phyloP scores from a whole-genome alignment of 2,329 filamentous ascomycete genomes.

The Sordariomycetes sp. region DNA sequence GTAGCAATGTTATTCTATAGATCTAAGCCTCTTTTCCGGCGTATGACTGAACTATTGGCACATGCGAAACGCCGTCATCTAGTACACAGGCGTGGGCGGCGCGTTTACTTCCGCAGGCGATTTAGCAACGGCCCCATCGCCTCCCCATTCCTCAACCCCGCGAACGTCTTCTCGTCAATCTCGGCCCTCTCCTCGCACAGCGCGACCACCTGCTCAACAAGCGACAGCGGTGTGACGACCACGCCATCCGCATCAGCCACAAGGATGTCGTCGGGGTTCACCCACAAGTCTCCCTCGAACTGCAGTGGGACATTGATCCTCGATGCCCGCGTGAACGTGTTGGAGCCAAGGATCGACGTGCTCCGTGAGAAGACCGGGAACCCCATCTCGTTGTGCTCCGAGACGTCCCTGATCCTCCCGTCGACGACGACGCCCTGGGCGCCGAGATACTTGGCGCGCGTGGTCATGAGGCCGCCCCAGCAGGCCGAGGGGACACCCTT shows the following conservation, averaged over 20 bases:
- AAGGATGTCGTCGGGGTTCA: constrained; percentile 17
- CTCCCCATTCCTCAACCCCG: background rate
- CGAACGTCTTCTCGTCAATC: constrained; percentile 15
- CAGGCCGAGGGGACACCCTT: constrained; percentile 14
- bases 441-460: constrained; percentile 15
- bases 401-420: constrained; percentile 16
- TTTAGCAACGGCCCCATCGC: background rate
- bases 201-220: constrained; percentile 14
- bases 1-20: too few species aligned
- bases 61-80: too few species aligned
- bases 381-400: constrained; percentile 14
- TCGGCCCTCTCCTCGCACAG: constrained; percentile 17
- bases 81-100: too few species aligned
- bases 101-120: background rate
- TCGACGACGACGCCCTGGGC: constrained; percentile 16
- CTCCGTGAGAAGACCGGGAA: constrained; percentile 16
- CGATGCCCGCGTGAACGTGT: constrained; percentile 17
- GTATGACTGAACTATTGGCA: too few species aligned
- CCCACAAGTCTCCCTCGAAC: constrained; percentile 15
- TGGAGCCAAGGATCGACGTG: constrained; percentile 17
- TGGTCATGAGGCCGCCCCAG: constrained; percentile 19
- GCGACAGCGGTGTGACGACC: constrained; percentile 14
- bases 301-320: constrained; percentile 15
- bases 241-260: constrained; percentile 18
- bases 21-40: too few species aligned